Evolutionary conservation across 1,139 yeast genomes (phyloP).

Genomic region (Diutina pseudorugosa): DNA sequence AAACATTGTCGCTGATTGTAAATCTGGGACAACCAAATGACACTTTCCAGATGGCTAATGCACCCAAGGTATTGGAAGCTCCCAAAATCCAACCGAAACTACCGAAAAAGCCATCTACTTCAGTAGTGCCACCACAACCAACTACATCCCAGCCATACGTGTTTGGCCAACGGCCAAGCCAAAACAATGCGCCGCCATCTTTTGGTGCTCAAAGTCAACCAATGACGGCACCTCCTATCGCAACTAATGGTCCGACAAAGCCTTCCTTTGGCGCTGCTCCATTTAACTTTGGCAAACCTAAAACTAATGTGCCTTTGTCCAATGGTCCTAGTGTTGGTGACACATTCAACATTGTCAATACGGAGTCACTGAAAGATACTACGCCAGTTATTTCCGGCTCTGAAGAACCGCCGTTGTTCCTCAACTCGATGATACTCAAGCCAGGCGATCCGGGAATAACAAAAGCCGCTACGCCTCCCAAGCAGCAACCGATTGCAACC

Average conservation of each 20-base stretch:
- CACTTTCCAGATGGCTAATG: conserved; percentile 12
- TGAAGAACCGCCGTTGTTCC: not conserved
- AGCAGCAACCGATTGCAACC: not conserved
- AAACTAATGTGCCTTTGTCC: no score
- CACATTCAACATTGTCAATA: not conserved
- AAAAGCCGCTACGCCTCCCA: not conserved
- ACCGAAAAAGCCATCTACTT: not conserved
- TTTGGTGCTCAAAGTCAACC: not conserved
- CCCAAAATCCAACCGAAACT: not conserved
- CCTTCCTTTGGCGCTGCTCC: not conserved
- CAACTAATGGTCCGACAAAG: not conserved
- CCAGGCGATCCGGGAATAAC: not conserved
- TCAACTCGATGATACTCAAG: not conserved
- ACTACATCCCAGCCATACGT: not conserved
- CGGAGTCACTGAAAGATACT: not conserved
- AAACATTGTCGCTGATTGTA: conserved; percentile 20
- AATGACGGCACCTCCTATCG: not conserved
- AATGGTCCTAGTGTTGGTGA: no score
- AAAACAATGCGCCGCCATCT: not conserved
- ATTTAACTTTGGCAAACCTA: not conserved
- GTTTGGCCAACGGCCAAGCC: not conserved
- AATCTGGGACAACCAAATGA: conserved; percentile 26
- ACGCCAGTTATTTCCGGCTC: not conserved
- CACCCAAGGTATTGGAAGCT: not conserved
- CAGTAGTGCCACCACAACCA: not conserved